Conservation (phyloP, 306 rosid species). For the Quercus dentata region DNA sequence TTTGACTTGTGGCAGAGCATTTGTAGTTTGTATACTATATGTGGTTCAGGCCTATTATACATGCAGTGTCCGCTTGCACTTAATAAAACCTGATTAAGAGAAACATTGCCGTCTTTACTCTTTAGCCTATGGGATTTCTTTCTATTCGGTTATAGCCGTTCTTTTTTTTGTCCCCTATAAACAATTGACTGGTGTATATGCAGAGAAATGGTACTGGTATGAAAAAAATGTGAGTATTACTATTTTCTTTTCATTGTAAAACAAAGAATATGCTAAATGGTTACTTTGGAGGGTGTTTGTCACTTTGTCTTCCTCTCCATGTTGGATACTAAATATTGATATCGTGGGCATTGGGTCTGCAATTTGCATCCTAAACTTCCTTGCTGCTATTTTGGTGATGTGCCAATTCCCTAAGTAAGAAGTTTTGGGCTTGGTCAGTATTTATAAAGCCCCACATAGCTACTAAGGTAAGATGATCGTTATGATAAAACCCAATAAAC, state of each 20-base stretch:
- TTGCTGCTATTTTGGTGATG: too few species aligned
- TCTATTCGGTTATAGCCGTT: background rate
- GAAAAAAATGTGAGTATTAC: background rate
- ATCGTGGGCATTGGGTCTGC: background rate
- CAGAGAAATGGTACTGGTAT: background rate
- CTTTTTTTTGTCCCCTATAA: background rate
- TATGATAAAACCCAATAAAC: too few species aligned
- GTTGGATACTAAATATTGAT: background rate
- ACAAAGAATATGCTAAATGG: background rate
- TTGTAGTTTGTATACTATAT: background rate
- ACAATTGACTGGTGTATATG: background rate
- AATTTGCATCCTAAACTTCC: too few species aligned
- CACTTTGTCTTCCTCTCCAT: background rate
- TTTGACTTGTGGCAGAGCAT: background rate
- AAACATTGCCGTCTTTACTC: background rate
- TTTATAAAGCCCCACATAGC: too few species aligned
- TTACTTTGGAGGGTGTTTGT: background rate
- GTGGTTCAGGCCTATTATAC: constrained; percentile 8
- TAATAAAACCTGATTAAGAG: constrained; percentile 2
- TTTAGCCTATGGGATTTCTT: background rate
- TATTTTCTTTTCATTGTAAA: background rate
- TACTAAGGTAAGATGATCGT: too few species aligned
- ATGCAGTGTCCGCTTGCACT: constrained; percentile 13
- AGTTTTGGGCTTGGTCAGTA: background rate
- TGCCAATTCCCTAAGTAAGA: too few species aligned